Conservation (phyloP, 2,329 filamentous ascomycete genomes). For the Cryphonectria japonica region DNA sequence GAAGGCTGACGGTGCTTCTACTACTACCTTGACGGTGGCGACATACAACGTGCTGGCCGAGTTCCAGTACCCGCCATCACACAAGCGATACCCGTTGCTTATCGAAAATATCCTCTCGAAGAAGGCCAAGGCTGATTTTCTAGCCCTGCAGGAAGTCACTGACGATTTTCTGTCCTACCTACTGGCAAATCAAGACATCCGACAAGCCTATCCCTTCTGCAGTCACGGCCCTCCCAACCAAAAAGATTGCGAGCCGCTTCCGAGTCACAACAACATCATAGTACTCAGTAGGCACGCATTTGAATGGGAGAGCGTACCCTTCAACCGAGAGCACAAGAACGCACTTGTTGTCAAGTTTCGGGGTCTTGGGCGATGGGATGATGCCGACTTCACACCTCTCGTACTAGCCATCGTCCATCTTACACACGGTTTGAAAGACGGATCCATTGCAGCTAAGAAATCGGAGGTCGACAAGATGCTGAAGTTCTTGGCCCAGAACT, state of each 20-base stretch:
- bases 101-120: constrained; percentile 48
- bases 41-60: constrained; percentile 60
- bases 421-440: constrained; percentile 63
- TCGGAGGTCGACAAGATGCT: constrained; percentile 57
- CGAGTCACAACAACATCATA: constrained; percentile 64
- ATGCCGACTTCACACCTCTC: constrained; percentile 42
- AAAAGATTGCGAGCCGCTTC: constrained; percentile 55
- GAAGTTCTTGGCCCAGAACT: constrained; percentile 46
- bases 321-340: constrained; percentile 60
- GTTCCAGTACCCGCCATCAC: constrained; percentile 50
- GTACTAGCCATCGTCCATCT: constrained; percentile 64
- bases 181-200: constrained; percentile 50
- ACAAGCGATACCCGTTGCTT: constrained; percentile 47
- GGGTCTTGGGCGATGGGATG: constrained; percentile 36
- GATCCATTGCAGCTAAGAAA: constrained; percentile 59
- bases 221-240: constrained; percentile 61
- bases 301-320: constrained; percentile 57
- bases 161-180: constrained; percentile 64
- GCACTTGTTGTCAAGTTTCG: constrained; percentile 52
- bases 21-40: constrained; percentile 41
- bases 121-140: constrained; percentile 49
- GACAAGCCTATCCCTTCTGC: constrained; percentile 55
- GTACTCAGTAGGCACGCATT: constrained; percentile 62
- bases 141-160: constrained; percentile 66
- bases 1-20: background rate